phyloP scores from a whole-genome alignment of 1,139 yeast genomes.

The Pichia cactophila region DNA sequence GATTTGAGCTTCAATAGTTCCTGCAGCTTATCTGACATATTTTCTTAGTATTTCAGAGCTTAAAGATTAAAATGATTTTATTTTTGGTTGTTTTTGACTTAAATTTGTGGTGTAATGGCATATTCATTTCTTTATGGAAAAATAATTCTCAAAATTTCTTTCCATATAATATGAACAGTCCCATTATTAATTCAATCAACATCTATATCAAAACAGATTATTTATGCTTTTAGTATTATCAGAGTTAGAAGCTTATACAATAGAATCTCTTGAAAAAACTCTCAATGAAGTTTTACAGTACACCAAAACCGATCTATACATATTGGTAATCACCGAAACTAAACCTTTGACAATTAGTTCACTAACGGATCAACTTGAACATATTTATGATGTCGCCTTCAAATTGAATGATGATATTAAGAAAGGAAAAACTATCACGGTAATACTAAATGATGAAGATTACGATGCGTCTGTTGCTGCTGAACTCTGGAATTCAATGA shows the following conservation, averaged over 20 bases:
- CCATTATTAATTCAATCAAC: background rate
- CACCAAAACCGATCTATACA: background rate
- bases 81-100: no score
- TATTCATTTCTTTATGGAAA: no score
- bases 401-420: background rate
- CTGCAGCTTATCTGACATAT: slow-evolving; percentile 15
- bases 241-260: slow-evolving; percentile 3
- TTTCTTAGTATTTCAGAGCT: no score
- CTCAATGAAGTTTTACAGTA: background rate
- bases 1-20: slow-evolving; percentile 34
- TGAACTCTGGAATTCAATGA: slow-evolving; percentile 3
- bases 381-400: slow-evolving; percentile 4
- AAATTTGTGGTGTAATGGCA: no score
- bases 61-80: no score
- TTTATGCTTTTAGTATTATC: slow-evolving; percentile 4
- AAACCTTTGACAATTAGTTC: background rate
- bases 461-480: slow-evolving; percentile 2
- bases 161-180: no score
- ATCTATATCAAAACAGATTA: background rate
- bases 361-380: slow-evolving; percentile 3
- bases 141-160: no score
- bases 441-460: slow-evolving; percentile 2
- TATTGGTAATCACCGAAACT: background rate
- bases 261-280: background rate
- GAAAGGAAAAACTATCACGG: background rate